phyloP scores from a whole-genome alignment of 345 rosid genomes.

The Odontarrhena argentea region DNA sequence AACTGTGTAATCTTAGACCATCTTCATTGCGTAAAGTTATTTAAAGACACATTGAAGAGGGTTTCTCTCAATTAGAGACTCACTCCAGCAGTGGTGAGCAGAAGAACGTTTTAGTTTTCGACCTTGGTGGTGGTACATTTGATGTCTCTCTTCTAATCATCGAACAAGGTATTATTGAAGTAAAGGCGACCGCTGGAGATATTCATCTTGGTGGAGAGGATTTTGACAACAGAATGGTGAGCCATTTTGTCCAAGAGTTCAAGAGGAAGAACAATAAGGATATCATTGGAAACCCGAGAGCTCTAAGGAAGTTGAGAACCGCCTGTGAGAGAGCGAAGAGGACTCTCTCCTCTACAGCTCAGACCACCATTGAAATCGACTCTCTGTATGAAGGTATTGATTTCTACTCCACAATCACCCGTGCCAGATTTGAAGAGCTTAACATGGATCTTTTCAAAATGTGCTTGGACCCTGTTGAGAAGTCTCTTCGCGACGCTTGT shows the following conservation, averaged over 20 bases:
- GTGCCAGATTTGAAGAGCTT: constrained; percentile 70
- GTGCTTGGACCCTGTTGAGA: constrained; percentile 79
- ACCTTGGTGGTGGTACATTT: constrained; percentile 71
- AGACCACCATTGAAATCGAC: constrained; percentile 68
- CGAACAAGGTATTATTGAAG: constrained; percentile 76
- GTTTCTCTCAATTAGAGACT: no score
- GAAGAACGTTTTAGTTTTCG: constrained; percentile 71
- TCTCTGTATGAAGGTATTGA: constrained; percentile 71
- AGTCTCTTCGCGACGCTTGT: constrained; percentile 70
- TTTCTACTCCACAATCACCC: constrained; percentile 66
- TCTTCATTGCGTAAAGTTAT: no score
- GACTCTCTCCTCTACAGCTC: constrained; percentile 66
- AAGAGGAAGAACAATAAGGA: constrained; percentile 78
- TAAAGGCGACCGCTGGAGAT: constrained; percentile 77
- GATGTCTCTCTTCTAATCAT: constrained; percentile 75
- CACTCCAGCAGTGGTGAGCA: constrained; percentile 48
- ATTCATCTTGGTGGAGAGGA: constrained; percentile 82
- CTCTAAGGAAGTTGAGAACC: constrained; percentile 72
- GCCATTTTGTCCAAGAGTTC: constrained; percentile 73
- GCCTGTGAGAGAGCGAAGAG: constrained; percentile 75
- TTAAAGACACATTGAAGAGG: no score
- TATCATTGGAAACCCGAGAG: constrained; percentile 64
- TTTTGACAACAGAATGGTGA: constrained; percentile 72
- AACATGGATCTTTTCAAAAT: constrained; percentile 76
- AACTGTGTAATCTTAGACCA: no score